Conservation (phyloP, 1,284 basidiomycete species). For the Leccinum solheimii region DNA sequence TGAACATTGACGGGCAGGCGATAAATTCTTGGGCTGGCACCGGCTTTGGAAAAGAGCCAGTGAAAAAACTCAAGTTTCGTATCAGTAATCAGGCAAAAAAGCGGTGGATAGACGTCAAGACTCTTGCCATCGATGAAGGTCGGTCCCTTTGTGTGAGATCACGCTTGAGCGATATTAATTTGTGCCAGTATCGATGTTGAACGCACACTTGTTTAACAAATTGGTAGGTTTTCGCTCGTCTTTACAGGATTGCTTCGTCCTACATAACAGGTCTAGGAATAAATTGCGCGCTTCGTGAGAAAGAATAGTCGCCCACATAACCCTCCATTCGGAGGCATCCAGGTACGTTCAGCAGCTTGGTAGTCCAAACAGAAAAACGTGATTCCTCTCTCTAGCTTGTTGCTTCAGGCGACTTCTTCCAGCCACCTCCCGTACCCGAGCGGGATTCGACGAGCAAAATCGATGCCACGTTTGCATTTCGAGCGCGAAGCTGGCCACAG, state of each 20-base stretch:
- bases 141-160: conserved; percentile 22
- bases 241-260: background rate
- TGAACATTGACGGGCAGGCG: conserved; percentile 78
- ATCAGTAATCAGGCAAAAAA: conserved; percentile 43
- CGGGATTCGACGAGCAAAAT: conserved; percentile 34
- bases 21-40: conserved; percentile 78
- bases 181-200: conserved; percentile 56
- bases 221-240: conserved; percentile 41
- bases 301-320: conserved; percentile 51
- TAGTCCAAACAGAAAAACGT: background rate
- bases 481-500: conserved; percentile 60
- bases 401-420: conserved; percentile 79
- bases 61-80: conserved; percentile 48
- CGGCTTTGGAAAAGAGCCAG: conserved; percentile 59
- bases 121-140: conserved; percentile 75
- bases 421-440: conserved; percentile 73
- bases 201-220: conserved; percentile 65
- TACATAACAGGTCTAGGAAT: conserved; percentile 22
- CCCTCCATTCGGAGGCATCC: conserved; percentile 74
- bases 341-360: conserved; percentile 39
- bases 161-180: background rate
- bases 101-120: conserved; percentile 54
- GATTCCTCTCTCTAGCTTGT: conserved; percentile 51
- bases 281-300: conserved; percentile 53
- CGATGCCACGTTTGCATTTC: conserved; percentile 59